Evolutionary conservation across 805 yeast genomes (phyloP), one percentile per base, ranked within the genome.

Genomic region (Zygoascus flipseniorum): DNA sequence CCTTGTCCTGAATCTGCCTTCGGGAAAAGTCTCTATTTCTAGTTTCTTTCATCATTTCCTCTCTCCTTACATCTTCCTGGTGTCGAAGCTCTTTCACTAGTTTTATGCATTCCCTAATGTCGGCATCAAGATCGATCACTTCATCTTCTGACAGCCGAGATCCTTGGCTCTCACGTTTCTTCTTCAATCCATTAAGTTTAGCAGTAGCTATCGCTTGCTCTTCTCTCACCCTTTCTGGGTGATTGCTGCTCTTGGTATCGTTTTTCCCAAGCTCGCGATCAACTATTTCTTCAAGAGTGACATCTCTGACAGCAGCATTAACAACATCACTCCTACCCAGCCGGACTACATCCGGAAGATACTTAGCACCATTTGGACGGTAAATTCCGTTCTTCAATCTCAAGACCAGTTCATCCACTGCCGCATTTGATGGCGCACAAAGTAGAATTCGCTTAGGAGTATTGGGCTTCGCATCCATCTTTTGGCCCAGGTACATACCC

Each of bases 401-500:
- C 18, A 89, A 62, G 13, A 89, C 93, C 56, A 93, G 74, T 65
- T 95, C 99, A 70, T 93, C 99, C 2, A 93, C 97, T 13, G 99
- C 99, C 0, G 99, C 99, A 72, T 93, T 93, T 66, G 97, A 88
- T 2, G 99, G 99, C 1, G 99, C 98, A 77, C 99, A 95, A 18
- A 93, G 81, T 50, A 93, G 71, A 1, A 93, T 80, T 54, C 87
- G 69, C 8, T 54, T 43, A 19, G 32, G 28, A 5, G 52, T 6
- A 35, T 35, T n/a, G 13, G 39, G 39, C 14, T 32, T 46, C 4
- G 52, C 47, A 1, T 47, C 47, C 2, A 49, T 72, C 5, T 67
- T 61, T 2, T 69, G 32, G 8, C 23, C 63, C 51, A 73, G 57
- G 35, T 82, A 80, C 52, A 89, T 81, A 0, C 97, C 97, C 32